These are phyloP conservation scores for Candida insectorum DNA, from an alignment of 805 yeast species.

Conservation along the genomic window DNA sequence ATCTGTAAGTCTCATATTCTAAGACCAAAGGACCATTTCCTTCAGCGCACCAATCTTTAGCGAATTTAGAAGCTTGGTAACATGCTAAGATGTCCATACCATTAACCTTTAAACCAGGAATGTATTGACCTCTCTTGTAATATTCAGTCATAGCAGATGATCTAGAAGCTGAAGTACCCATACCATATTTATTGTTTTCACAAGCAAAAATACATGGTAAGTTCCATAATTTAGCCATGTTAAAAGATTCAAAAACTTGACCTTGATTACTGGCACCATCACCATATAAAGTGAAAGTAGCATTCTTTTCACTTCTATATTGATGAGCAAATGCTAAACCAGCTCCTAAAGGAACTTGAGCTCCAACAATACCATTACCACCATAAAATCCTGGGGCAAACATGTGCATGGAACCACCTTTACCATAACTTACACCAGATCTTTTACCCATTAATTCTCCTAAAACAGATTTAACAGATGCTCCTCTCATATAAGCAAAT, in stretches of 20 bases:
- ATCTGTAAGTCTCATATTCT: constrained; percentile 98
- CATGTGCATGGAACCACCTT: constrained; percentile 99
- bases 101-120: constrained; percentile 96
- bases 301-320: constrained; percentile 74
- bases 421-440: constrained; percentile 92
- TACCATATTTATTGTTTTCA: constrained; percentile 99
- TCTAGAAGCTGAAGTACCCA: constrained; percentile 98
- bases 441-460: constrained; percentile 98
- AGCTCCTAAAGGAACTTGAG: constrained; percentile 97
- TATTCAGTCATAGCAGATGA: constrained; percentile 95
- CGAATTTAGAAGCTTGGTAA: constrained; percentile 94
- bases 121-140: constrained; percentile 98
- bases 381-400: constrained; percentile 94
- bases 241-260: constrained; percentile 95
- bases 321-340: constrained; percentile 98
- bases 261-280: constrained; percentile 99
- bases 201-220: constrained; percentile 93
- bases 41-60: constrained; percentile 89
- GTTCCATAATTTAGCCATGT: constrained; percentile 99
- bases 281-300: constrained; percentile 90
- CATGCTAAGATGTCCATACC: constrained; percentile 98
- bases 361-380: constrained; percentile 99
- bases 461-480: constrained; percentile 81
- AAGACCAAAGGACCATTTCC: constrained; percentile 96
- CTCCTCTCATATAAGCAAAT: constrained; percentile 94